These are phyloP conservation scores for Pythium apleroticum DNA, from an alignment of 352 stramenopile genomes.

Conservation along the genomic window DNA sequence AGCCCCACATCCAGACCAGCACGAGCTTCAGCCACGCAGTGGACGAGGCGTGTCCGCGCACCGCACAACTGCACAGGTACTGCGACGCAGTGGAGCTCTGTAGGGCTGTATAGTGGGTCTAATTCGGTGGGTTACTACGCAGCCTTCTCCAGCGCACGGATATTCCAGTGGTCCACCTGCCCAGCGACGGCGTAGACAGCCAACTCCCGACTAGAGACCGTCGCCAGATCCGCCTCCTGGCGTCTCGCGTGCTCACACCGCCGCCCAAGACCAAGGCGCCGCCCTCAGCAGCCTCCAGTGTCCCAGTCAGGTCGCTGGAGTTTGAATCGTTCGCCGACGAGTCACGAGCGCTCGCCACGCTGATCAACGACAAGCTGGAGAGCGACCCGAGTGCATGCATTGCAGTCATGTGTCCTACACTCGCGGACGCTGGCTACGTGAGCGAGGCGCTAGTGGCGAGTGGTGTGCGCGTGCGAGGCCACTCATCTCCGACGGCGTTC, in stretches of 20 bases:
- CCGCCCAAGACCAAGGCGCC: neutral
- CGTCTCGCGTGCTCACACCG: conserved; percentile 6
- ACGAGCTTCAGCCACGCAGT: conserved; percentile 55
- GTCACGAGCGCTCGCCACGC: neutral
- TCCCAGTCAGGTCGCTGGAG: conserved; percentile 10
- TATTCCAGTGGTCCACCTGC: neutral
- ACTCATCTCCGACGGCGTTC: neutral
- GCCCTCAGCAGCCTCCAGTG: neutral
- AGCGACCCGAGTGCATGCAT: neutral
- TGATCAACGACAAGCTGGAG: conserved; percentile 7
- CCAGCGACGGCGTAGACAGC: neutral
- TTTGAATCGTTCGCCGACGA: conserved; percentile 20
- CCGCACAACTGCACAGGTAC: conserved; percentile 34
- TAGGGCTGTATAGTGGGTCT: neutral
- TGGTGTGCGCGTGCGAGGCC: conserved; percentile 19
- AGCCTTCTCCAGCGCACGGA: neutral
- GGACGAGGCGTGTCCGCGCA: conserved; percentile 32
- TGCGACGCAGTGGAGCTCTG: neutral
- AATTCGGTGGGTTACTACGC: neutral
- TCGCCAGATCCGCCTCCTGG: neutral
- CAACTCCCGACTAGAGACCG: neutral
- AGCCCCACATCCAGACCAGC: conserved; percentile 48
- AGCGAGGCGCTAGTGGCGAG: conserved; percentile 6
- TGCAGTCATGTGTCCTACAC: conserved; percentile 24
- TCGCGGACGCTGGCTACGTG: conserved; percentile 13